A percentile compares a stretch with the other conserved stretches of the same genome.
Evolutionary conservation across 345 rosid genomes (phyloP).

Genomic region (Sisymbrium irio): DNA sequence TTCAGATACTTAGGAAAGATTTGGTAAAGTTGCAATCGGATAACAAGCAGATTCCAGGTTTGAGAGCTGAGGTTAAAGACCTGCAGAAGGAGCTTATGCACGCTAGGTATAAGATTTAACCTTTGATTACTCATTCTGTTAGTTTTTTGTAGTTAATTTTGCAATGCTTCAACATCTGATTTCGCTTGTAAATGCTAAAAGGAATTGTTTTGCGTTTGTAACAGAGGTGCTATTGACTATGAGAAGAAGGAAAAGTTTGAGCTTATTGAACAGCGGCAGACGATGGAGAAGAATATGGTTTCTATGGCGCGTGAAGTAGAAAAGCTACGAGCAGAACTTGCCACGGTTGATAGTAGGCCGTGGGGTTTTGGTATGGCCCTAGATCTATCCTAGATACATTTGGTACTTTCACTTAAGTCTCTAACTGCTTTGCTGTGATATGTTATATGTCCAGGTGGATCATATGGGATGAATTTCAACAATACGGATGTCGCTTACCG

Average conservation of each 20-base stretch:
- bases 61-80: constrained; percentile 66
- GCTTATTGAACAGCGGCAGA: constrained; percentile 87
- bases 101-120: constrained; percentile 55
- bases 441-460: constrained; percentile 50
- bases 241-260: constrained; percentile 95
- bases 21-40: constrained; percentile 61
- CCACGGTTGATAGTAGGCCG: constrained; percentile 58
- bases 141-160: background rate
- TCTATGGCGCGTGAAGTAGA: constrained; percentile 99
- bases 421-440: background rate
- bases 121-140: background rate
- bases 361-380: constrained; percentile 66
- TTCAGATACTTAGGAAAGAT: constrained; percentile 74
- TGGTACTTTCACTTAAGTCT: background rate
- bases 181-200: background rate
- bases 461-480: constrained; percentile 63
- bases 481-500: constrained; percentile 52
- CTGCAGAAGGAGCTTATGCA: constrained; percentile 88
- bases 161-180: background rate
- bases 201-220: background rate
- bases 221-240: constrained; percentile 73
- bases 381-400: constrained; percentile 9
- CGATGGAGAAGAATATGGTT: constrained; percentile 90
- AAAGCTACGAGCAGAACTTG: constrained; percentile 80
- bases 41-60: constrained; percentile 65